These are phyloP conservation scores for Colletotrichum salicis DNA, from an alignment of 2,329 filamentous ascomycete species.

Conservation along the genomic window DNA sequence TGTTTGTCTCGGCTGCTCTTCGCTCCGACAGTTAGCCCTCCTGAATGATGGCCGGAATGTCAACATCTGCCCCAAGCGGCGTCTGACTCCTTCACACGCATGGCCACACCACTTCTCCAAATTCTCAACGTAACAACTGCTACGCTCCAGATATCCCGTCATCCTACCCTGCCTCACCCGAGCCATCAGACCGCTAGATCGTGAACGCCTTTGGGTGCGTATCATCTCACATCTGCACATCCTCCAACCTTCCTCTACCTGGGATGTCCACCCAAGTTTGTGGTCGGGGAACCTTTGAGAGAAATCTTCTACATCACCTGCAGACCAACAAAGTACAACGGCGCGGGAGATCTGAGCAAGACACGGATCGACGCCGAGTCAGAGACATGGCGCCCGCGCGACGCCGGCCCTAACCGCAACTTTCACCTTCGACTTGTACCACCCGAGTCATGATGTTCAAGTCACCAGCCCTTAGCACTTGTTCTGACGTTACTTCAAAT, in stretches of 20 bases:
- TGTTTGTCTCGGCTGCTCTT: conserved; percentile 5
- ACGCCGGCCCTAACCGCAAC: conserved; percentile 8
- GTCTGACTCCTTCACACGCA: background rate
- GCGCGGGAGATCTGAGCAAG: conserved; percentile 19
- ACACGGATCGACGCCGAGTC: conserved; percentile 30
- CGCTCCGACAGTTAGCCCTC: background rate
- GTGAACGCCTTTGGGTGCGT: conserved; percentile 2
- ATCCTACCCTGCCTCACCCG: background rate
- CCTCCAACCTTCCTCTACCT: background rate
- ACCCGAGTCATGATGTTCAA: conserved; percentile 25
- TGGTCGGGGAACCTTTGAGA: background rate
- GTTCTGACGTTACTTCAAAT: conserved; percentile 22
- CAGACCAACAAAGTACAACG: conserved; percentile 10
- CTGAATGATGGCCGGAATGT: background rate
- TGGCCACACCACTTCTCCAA: background rate
- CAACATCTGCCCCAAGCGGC: background rate
- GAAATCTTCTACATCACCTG: conserved; percentile 18
- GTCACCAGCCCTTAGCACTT: conserved; percentile 25
- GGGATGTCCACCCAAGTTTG: background rate
- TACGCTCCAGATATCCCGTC: background rate
- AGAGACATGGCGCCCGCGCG: conserved; percentile 30
- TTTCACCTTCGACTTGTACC: background rate
- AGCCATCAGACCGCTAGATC: conserved; percentile 6
- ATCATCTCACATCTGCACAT: background rate
- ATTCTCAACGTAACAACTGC: background rate